These are phyloP conservation scores for Zygoascus hellenicus DNA, from an alignment of 1,139 yeast species.

Conservation along the genomic window DNA sequence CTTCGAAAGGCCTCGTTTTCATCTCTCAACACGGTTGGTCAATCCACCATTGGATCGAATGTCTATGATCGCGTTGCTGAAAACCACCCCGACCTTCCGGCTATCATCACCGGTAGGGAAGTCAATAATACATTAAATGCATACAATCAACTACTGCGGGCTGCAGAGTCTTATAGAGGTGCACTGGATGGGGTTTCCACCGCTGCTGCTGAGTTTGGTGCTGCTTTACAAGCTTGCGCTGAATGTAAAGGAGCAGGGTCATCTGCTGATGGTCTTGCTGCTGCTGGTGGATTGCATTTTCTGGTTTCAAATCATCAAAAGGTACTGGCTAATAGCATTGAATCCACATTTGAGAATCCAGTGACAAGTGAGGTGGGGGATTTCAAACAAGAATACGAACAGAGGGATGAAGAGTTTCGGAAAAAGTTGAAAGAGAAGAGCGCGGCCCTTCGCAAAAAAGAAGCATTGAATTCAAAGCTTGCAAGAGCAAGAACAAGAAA, in stretches of 20 bases:
- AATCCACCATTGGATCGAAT: conserved; percentile 17
- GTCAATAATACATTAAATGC: conserved; percentile 44
- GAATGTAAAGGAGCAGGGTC: conserved; percentile 59
- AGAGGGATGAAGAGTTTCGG: conserved; percentile 50
- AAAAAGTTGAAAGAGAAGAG: conserved; percentile 51
- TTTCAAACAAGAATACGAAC: conserved; percentile 26
- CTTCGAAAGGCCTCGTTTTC: conserved; percentile 26
- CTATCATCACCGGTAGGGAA: conserved; percentile 54
- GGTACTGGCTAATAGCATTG: conserved; percentile 55
- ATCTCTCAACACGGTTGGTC: conserved; percentile 15
- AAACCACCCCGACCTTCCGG: conserved; percentile 46
- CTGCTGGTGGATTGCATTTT: conserved; percentile 75
- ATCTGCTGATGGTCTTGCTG: conserved; percentile 59
- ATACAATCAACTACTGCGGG: conserved; percentile 44
- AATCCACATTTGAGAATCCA: conserved; percentile 52
- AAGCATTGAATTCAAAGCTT: conserved; percentile 49
- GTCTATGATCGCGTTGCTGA: conserved; percentile 13
- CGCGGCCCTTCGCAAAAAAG: conserved; percentile 47
- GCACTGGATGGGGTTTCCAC: conserved; percentile 48
- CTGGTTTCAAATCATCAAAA: conserved; percentile 74
- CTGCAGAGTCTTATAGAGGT: conserved; percentile 48
- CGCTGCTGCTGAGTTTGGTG: conserved; percentile 71
- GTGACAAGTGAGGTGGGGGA: conserved; percentile 32
- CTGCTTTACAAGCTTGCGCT: conserved; percentile 64
- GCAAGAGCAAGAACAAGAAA: conserved; percentile 31